A percentile compares a stretch with the other conserved stretches of the same genome.
phyloP scores from a whole-genome alignment of 2,329 filamentous ascomycete genomes.

The Cladobotryum mycophilum region DNA sequence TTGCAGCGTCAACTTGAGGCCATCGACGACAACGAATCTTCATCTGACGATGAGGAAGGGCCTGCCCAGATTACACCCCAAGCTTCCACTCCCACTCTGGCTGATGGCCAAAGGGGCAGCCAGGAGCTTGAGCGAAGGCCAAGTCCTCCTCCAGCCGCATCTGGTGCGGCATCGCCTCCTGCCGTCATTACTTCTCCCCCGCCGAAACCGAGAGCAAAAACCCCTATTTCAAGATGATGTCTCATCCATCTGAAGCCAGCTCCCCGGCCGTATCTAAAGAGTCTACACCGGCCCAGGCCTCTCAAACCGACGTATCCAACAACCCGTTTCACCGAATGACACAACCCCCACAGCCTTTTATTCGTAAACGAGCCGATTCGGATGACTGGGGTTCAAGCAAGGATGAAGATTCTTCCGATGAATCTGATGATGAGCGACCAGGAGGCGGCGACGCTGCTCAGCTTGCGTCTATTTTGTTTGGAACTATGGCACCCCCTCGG shows the following conservation, averaged over 20 bases:
- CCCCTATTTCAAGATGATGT: slow-evolving; percentile 88
- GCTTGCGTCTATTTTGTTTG: slow-evolving; percentile 89
- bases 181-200: slow-evolving; percentile 47
- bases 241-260: slow-evolving; percentile 53
- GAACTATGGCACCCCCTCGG: slow-evolving; percentile 90
- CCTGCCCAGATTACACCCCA: slow-evolving; percentile 62
- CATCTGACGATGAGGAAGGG: slow-evolving; percentile 75
- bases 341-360: slow-evolving; percentile 49
- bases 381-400: slow-evolving; percentile 78
- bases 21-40: slow-evolving; percentile 66
- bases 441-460: slow-evolving; percentile 82
- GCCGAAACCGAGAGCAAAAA: slow-evolving; percentile 79
- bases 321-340: slow-evolving; percentile 93
- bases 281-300: slow-evolving; percentile 32
- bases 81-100: slow-evolving; percentile 51
- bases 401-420: slow-evolving; percentile 53
- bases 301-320: slow-evolving; percentile 60
- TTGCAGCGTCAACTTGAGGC: slow-evolving; percentile 79
- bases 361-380: slow-evolving; percentile 52
- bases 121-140: slow-evolving; percentile 49
- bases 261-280: slow-evolving; percentile 41
- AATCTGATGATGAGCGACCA: slow-evolving; percentile 69
- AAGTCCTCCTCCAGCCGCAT: slow-evolving; percentile 44
- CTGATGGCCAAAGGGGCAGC: slow-evolving; percentile 44
- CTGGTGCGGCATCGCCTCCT: slow-evolving; percentile 43